Evolutionary conservation across 2,329 filamentous ascomycete genomes (phyloP).

Genomic region (Pseudogymnoascus sp.): DNA sequence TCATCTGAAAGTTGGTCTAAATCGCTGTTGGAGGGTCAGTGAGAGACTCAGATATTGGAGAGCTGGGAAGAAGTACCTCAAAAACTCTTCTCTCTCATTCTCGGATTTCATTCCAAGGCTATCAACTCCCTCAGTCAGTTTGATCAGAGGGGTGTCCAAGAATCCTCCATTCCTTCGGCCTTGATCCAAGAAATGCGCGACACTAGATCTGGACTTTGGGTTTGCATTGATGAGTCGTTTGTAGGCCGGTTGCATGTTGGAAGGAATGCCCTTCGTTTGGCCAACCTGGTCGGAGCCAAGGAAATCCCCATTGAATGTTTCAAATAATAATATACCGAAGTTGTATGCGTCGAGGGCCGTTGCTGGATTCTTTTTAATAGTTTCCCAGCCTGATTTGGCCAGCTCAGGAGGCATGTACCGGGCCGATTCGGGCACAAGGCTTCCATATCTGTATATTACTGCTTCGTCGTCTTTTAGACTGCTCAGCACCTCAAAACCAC

Average conservation of each 20-base stretch:
- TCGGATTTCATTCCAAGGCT: constrained; percentile 84
- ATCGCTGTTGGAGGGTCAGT: constrained; percentile 41
- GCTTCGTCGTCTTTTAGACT: constrained; percentile 95
- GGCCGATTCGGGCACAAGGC: constrained; percentile 74
- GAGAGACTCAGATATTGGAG: constrained; percentile 20
- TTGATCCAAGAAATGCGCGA: constrained; percentile 83
- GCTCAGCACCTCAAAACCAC: constrained; percentile 87
- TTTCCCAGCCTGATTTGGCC: constrained; percentile 80
- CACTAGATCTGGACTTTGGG: constrained; percentile 78
- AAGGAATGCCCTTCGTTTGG: constrained; percentile 78
- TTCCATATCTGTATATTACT: constrained; percentile 85
- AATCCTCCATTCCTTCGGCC: constrained; percentile 76
- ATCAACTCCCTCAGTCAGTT: constrained; percentile 86
- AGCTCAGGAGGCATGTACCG: constrained; percentile 85
- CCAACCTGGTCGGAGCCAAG: constrained; percentile 69
- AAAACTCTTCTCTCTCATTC: constrained; percentile 74
- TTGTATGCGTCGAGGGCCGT: constrained; percentile 82
- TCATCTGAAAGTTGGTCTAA: constrained; percentile 83
- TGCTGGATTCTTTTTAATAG: constrained; percentile 74
- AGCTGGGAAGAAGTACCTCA: constrained; percentile 47
- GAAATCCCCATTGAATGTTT: constrained; percentile 86
- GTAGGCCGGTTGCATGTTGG: constrained; percentile 84
- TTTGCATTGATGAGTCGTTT: constrained; percentile 82
- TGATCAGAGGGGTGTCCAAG: constrained; percentile 88
- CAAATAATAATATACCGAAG: constrained; percentile 75